Base-by-base conservation (phyloP, 805 yeast species). In the Henningerozyma blattae region DNA sequence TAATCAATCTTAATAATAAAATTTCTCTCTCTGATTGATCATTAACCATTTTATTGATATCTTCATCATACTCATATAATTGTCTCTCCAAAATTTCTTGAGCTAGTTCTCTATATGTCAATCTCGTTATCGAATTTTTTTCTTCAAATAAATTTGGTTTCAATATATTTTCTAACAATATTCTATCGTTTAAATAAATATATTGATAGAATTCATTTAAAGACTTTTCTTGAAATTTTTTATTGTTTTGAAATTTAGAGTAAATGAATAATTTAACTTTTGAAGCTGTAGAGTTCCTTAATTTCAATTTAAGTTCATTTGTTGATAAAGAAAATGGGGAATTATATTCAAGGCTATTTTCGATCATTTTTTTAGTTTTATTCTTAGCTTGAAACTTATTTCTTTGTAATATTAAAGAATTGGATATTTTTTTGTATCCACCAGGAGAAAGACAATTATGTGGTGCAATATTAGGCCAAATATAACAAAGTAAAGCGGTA, bases 81-180 rank as follows among this genome's bases (percentile, higher is more conserved):
- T 74, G 75, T 36, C 86, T 62, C 39, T 72, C 75, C 27, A 74
- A 43, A 40, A 80, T 68, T 5, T 73, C 67, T 30, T 62, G 52
- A 3, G 74, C 56, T 24, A 77, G 47, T 48, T 79, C 86, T 38
- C 61, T 61, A 19, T 59, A 56, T 24, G 61, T 52, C 35, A 78
- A 44, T 1, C 41, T 32, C 6, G 44, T 33, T 8, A 18, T 25
- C 2, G 27, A 22, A 12, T 35, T 36, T 2, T 30, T 25, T 6
- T 32, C 34, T 15, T 31, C 29, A n/a, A n/a, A n/a, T n/a, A n/a
- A n/a, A n/a, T n/a, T n/a, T n/a, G n/a, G n/a, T n/a, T n/a, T n/a
- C 4, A 49, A 27, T 5, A 48, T 36, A n/a, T 35, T 30, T 28
- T 37, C 39, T 17, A 52, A 19, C n/a, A 49, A 34, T 7, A 49